phyloP scores from a whole-genome alignment of 768 basidiomycete species.

The Rhizopogon vinicolor region DNA sequence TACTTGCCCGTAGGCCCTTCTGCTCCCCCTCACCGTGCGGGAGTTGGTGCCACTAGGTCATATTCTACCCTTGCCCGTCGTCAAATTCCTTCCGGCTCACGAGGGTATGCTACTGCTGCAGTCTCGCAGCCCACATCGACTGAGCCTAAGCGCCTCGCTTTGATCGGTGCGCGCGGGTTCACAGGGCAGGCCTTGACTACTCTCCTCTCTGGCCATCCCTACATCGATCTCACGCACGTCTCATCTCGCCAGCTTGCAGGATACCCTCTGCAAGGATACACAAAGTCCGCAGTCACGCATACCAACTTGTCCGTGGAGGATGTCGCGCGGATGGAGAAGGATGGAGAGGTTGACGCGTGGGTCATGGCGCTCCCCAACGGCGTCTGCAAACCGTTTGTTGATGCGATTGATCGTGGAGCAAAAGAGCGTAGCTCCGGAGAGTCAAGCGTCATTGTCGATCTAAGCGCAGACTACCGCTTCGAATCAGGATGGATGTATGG shows the following conservation, averaged over 20 bases:
- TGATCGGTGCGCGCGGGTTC: slow-evolving; percentile 95
- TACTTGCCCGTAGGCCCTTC: slow-evolving; percentile 86
- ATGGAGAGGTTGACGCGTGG: slow-evolving; percentile 94
- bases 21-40: slow-evolving; percentile 46
- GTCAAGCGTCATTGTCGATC: slow-evolving; percentile 82
- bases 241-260: slow-evolving; percentile 95
- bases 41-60: slow-evolving; percentile 41
- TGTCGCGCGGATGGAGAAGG: slow-evolving; percentile 85
- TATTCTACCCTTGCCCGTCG: slow-evolving; percentile 58
- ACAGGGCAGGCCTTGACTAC: slow-evolving; percentile 91
- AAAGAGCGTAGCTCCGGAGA: slow-evolving; percentile 42
- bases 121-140: slow-evolving; percentile 36
- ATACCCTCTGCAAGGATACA: slow-evolving; percentile 72
- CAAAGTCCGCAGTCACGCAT: slow-evolving; percentile 69
- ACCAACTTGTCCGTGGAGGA: slow-evolving; percentile 75
- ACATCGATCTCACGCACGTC: slow-evolving; percentile 88
- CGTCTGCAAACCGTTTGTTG: slow-evolving; percentile 93
- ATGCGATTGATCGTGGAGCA: slow-evolving; percentile 81
- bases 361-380: slow-evolving; percentile 99
- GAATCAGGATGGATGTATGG: slow-evolving; percentile 97
- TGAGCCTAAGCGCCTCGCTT: slow-evolving; percentile 82
- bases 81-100: slow-evolving; percentile 40
- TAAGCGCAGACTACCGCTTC: slow-evolving; percentile 94
- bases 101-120: slow-evolving; percentile 79
- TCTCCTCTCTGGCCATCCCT: slow-evolving; percentile 84